Base-by-base conservation (phyloP, 352 stramenopile species). In the Phytophthora idaei region DNA sequence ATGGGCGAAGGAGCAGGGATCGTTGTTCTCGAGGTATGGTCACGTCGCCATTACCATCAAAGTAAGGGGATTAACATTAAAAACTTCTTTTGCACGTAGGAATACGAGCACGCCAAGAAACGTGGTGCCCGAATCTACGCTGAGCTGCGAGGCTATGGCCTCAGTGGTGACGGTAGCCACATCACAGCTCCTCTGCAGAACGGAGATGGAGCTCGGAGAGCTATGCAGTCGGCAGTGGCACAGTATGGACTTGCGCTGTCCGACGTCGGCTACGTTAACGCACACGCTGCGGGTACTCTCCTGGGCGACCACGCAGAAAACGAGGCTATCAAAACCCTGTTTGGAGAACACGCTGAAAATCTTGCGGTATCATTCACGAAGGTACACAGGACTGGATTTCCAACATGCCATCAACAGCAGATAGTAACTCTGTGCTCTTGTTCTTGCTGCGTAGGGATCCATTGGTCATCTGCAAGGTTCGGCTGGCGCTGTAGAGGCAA, bases 211-310 rank as follows among this genome's bases (percentile, higher is more conserved):
- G 88, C 86, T 51, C 55, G 59, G 64, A 89, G 73, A 64, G 94
- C 95, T 11, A 99, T 99, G 97, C 46, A 83, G 52, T 85, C 92
- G 25, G 96, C 97, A 9, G 58, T 99, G 31, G 63, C 71, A 32
- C 81, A 96, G 65, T 89, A 91, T 0, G 83, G 80, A 4, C 61
- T 97, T 25, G 56, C 71, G 9, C 31, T 83, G 15, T 87, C 91
- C 21, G 86, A 97, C 42, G 89, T 99, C 21, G 95, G 97, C 29
- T 99, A 99, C 70, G 93, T 99, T 41, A 99, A 99, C 66, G 95
- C 97, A 4, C 97, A 99, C 69, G 97, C 97, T 5, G 99, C 98
- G 7, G 98, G 92, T 14, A 99, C 98, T 2, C 97, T 95, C 0
- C 86, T 98, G 14, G 97, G 97, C 1, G 98, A 99, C 73, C 88